A percentile compares a stretch with the other conserved stretches of the same genome.
These are phyloP conservation scores for Coniferiporia weirii DNA, from an alignment of 1,284 basidiomycete genomes.

Conservation along the genomic window DNA sequence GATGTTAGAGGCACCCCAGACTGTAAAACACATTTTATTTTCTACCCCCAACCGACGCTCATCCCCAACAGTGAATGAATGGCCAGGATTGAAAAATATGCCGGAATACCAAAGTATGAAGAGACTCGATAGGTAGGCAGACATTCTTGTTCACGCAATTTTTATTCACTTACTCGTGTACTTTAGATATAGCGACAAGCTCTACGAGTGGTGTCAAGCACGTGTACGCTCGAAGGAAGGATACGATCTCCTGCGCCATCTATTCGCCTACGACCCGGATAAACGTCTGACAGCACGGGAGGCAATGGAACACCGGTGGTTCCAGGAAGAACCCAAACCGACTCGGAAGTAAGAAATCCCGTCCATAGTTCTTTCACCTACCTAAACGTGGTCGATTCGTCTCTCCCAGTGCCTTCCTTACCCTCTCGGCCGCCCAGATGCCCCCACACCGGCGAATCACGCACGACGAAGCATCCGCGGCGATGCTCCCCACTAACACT, in stretches of 20 bases:
- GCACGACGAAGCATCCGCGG: constrained; percentile 73
- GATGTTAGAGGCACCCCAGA: constrained; percentile 91
- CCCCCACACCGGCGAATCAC: constrained; percentile 72
- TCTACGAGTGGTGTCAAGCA: constrained; percentile 75
- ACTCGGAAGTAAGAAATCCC: constrained; percentile 57
- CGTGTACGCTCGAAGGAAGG: constrained; percentile 59
- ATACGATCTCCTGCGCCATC: constrained; percentile 76
- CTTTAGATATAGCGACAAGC: constrained; percentile 58
- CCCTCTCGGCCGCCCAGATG: constrained; percentile 48
- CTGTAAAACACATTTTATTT: constrained; percentile 41
- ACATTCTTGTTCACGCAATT: neutral
- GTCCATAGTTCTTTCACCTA: neutral
- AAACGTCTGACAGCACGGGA: constrained; percentile 79
- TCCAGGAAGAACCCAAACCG: constrained; percentile 70
- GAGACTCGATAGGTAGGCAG: constrained; percentile 65
- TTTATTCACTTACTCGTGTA: neutral
- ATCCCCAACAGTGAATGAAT: constrained; percentile 39
- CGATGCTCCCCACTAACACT: constrained; percentile 49
- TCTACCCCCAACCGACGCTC: neutral
- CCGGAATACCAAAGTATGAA: constrained; percentile 86
- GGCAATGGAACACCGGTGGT: constrained; percentile 80
- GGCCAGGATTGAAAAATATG: constrained; percentile 85
- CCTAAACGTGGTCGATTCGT: constrained; percentile 5
- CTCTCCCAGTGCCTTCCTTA: constrained; percentile 52
- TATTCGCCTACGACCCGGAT: constrained; percentile 91